These are phyloP conservation scores for Lignosus rhinocerotis DNA, from an alignment of 1,284 basidiomycete species.

Conservation along the genomic window DNA sequence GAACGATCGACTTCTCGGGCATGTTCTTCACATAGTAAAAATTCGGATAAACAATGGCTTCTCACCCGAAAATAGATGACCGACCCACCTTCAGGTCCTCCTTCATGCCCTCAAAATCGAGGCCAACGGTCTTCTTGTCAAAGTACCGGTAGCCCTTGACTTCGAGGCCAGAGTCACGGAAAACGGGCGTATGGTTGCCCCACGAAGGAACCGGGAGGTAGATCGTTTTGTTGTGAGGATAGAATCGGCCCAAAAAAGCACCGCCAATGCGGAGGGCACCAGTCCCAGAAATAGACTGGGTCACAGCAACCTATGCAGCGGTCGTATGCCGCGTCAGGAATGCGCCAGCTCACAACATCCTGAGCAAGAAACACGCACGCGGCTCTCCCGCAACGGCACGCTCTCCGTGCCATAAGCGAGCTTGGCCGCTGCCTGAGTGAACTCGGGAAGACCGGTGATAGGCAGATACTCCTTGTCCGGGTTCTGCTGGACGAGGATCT, in stretches of 20 bases:
- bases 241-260: conserved; percentile 90
- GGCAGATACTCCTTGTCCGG: conserved; percentile 98
- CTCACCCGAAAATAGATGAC: not conserved
- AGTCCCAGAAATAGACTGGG: conserved; percentile 97
- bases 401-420: conserved; percentile 92
- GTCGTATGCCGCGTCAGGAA: conserved; percentile 6
- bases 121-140: conserved; percentile 90
- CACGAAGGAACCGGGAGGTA: conserved; percentile 95
- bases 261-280: conserved; percentile 97
- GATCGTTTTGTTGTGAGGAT: conserved; percentile 86
- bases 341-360: conserved; percentile 9
- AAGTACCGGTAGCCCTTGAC: conserved; percentile 95
- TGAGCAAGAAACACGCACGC: conserved; percentile 52
- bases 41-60: not conserved
- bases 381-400: conserved; percentile 69
- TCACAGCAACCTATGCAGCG: conserved; percentile 73
- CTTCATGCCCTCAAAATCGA: conserved; percentile 93
- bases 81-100: conserved; percentile 71
- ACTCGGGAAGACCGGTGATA: conserved; percentile 89
- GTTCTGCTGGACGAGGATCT: conserved; percentile 64
- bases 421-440: conserved; percentile 88
- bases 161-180: conserved; percentile 91
- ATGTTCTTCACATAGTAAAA: conserved; percentile 51
- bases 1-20: conserved; percentile 78
- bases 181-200: conserved; percentile 94